Evolutionary conservation across 768 basidiomycete species (phyloP).

Genomic region (Leccinellum luteum): DNA sequence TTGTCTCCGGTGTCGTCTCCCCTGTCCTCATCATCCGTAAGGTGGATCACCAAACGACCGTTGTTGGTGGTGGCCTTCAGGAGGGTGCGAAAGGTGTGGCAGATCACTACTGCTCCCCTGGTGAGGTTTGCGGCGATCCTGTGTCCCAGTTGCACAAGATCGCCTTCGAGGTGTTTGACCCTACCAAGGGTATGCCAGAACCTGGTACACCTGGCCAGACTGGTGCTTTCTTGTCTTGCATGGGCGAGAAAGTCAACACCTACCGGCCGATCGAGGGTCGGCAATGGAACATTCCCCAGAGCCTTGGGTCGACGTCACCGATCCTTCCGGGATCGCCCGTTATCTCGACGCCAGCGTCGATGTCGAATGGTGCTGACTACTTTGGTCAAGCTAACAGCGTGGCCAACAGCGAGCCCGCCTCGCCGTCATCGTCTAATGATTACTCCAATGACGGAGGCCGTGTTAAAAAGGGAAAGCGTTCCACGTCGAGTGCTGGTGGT

Average conservation of each 20-base stretch:
- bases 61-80: conserved; percentile 86
- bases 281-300: conserved; percentile 60
- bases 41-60: conserved; percentile 86
- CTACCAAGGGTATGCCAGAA: conserved; percentile 64
- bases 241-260: conserved; percentile 92
- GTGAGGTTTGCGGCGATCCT: conserved; percentile 90
- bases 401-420: conserved; percentile 67
- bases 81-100: conserved; percentile 84
- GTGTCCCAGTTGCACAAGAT: conserved; percentile 96
- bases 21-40: conserved; percentile 93
- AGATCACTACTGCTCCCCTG: conserved; percentile 77
- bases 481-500: conserved; percentile 64
- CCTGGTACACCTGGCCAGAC: conserved; percentile 74
- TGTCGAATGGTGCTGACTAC: conserved; percentile 58
- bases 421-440: conserved; percentile 59
- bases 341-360: conserved; percentile 57
- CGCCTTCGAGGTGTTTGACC: conserved; percentile 87
- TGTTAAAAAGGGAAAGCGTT: conserved; percentile 76
- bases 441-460: conserved; percentile 81
- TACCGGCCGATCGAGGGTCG: conserved; percentile 83
- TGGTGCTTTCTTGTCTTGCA: conserved; percentile 85
- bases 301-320: conserved; percentile 50
- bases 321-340: conserved; percentile 68
- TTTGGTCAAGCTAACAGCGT: conserved; percentile 46
- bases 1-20: conserved; percentile 90